Evolutionary conservation across 139 green algal genomes (phyloP).

Genomic region (Volvox africanus): DNA sequence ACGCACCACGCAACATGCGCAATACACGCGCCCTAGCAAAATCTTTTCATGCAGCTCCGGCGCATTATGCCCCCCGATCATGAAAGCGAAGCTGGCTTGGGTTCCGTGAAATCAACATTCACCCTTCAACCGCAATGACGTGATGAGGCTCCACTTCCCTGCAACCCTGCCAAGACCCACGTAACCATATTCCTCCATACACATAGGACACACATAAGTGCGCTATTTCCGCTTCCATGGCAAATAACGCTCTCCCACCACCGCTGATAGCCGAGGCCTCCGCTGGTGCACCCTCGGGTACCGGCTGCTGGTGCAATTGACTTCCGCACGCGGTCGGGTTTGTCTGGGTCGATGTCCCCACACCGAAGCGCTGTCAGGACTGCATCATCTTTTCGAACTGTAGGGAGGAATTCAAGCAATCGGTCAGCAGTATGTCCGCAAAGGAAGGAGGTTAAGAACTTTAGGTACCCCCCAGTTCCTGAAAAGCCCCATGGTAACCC

Average conservation of each 20-base stretch:
- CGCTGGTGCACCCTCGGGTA: too few species aligned
- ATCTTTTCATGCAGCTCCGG: not conserved
- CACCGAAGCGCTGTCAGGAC: not conserved
- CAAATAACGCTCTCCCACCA: too few species aligned
- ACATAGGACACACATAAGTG: too few species aligned
- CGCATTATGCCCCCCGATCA: not conserved
- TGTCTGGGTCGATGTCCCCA: not conserved
- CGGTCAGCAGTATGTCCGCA: not conserved
- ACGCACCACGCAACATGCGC: not conserved
- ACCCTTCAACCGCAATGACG: not conserved
- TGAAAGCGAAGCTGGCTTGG: not conserved
- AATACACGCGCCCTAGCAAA: not conserved
- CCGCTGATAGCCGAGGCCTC: too few species aligned
- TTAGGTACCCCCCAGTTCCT: too few species aligned
- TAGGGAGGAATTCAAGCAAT: not conserved
- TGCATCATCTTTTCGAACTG: slow-evolving; percentile 57
- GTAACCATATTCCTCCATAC: too few species aligned
- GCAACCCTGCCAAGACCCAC: too few species aligned
- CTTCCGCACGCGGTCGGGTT: too few species aligned
- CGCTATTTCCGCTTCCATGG: too few species aligned
- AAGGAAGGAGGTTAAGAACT: not conserved
- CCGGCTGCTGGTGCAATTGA: too few species aligned
- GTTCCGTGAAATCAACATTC: not conserved
- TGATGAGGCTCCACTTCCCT: not conserved
- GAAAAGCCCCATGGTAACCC: not conserved